A percentile compares a stretch with the other conserved stretches of the same genome.
These are phyloP conservation scores for Escovopsis sp. DNA, from an alignment of 2,329 filamentous ascomycete genomes.

Conservation along the genomic window DNA sequence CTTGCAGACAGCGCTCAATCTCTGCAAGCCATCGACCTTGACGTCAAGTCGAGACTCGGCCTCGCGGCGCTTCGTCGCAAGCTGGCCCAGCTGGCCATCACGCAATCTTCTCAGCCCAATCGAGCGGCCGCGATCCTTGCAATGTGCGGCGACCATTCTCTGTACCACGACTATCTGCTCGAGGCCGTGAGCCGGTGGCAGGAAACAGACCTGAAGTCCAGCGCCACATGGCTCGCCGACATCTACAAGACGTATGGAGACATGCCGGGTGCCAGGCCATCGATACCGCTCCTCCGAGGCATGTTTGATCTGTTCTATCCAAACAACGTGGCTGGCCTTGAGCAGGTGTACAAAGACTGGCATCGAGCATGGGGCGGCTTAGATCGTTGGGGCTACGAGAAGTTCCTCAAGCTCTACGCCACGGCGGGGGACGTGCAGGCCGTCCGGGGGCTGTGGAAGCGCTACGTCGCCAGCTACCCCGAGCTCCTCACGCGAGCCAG, in stretches of 20 bases:
- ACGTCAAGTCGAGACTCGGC: slow-evolving; percentile 9
- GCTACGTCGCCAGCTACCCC: slow-evolving; percentile 25
- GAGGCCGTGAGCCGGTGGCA: slow-evolving; percentile 17
- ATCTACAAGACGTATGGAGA: slow-evolving; percentile 33
- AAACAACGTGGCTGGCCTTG: slow-evolving; percentile 25
- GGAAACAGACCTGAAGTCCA: slow-evolving; percentile 15
- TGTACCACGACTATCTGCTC: slow-evolving; percentile 31
- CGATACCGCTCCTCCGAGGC: slow-evolving; percentile 24
- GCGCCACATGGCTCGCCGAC: slow-evolving; percentile 19
- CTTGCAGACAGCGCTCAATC: slow-evolving; percentile 12
- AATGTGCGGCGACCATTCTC: slow-evolving; percentile 20
- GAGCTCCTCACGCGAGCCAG: slow-evolving; percentile 18
- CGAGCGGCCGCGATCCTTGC: slow-evolving; percentile 25
- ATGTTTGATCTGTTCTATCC: slow-evolving; percentile 30
- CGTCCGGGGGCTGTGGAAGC: slow-evolving; percentile 30
- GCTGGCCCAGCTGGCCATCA: slow-evolving; percentile 18
- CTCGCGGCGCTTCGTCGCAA: slow-evolving; percentile 16
- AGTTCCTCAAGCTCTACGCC: slow-evolving; percentile 35
- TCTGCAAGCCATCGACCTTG: slow-evolving; percentile 11
- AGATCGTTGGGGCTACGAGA: slow-evolving; percentile 30
- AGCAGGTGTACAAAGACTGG: slow-evolving; percentile 36
- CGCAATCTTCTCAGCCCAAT: slow-evolving; percentile 18
- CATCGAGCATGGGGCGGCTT: slow-evolving; percentile 24
- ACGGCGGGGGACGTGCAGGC: slow-evolving; percentile 29
- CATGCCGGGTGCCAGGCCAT: slow-evolving; percentile 23